Base-by-base conservation (phyloP, 2,329 filamentous ascomycete species). In the Aspergillus tamarii region DNA sequence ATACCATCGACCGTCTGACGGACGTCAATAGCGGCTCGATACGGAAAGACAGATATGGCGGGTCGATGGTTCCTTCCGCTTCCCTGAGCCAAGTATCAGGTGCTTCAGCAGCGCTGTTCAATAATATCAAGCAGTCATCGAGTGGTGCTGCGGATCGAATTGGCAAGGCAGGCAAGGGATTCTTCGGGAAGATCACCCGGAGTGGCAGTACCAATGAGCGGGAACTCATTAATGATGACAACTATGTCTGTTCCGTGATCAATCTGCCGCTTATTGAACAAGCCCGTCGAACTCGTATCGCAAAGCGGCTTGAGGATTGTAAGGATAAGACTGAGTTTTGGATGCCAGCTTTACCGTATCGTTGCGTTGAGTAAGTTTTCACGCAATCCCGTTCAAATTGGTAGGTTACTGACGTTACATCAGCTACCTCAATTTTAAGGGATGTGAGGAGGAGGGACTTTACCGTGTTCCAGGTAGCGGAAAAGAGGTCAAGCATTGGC, bases 241-340 rank as follows among this genome's bases (percentile, higher is more conserved):
- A 93, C 72, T 97, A 97, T 72, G 85, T 91, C 60, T 85, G 93
- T 72, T 92, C 91, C 70, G 89, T 96, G 50, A 92, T 98, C 76
- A 96, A 95, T 72, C 83, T 91, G 57, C 93, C 93, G 1, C 82
- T 98, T 34, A 85, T 96, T 30, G 91, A 97, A 76, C 94, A 98
- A 79, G 94, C 94, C 8, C 88, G 94, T n/a, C 84, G 89, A 67
- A 97, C 94, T 0, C 87, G 94, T 67, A 97, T 98, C 74, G 96
- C 93, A 9, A 96, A 94, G 78, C 88, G 91, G 34, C 82, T 98
- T 50, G 92, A 96, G 73, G 88, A 91, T 65, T 97, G 94, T 11
- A 88, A 90, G 66, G 94, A 98, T 74, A 97, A 97, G 83, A 98
- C 94, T 0, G 94, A 97, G 74, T 98, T 96, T 74, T 98, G 94